Percentiles rank a stretch among this genome's conserved stretches.
phyloP scores from a whole-genome alignment of 2,329 filamentous ascomycete species.

The Conoideocrella luteorostrata region DNA sequence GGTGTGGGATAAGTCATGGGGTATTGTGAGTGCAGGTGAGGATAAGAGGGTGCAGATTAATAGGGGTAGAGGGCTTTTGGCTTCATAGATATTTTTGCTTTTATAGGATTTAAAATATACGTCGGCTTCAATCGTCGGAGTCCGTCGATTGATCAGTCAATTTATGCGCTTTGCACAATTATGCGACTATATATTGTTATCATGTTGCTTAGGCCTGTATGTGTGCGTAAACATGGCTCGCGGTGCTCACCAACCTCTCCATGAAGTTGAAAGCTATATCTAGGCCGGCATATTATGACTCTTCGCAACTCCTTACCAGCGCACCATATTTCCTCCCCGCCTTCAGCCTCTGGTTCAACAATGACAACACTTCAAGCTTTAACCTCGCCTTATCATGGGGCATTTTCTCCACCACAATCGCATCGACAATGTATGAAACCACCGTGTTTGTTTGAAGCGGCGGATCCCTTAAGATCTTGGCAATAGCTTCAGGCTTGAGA shows the following conservation, averaged over 20 bases:
- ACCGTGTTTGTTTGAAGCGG: constrained; percentile 53
- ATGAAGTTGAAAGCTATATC: too few species aligned
- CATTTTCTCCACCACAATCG: constrained; percentile 44
- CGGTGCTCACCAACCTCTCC: too few species aligned
- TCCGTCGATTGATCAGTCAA: too few species aligned
- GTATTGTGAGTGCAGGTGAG: constrained; percentile 87
- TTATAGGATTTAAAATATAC: neutral
- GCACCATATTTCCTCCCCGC: constrained; percentile 18
- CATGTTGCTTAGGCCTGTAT: too few species aligned
- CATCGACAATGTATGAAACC: constrained; percentile 50
- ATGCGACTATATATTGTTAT: too few species aligned
- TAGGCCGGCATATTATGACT: too few species aligned
- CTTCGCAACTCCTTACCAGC: constrained; percentile 19
- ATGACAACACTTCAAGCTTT: constrained; percentile 34
- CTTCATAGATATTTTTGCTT: constrained; percentile 21
- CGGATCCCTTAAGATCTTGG: constrained; percentile 50
- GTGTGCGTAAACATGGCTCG: too few species aligned
- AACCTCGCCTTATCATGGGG: constrained; percentile 42
- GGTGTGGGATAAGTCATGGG: constrained; percentile 76
- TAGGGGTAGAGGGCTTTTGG: constrained; percentile 50
- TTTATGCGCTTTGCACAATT: too few species aligned
- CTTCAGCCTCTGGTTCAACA: constrained; percentile 19
- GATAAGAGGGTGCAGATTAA: constrained; percentile 95
- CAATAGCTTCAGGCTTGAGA: constrained; percentile 43
- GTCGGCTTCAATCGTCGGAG: too few species aligned